Evolutionary conservation across 1,139 yeast species (phyloP), one percentile per base, ranked within the genome.

Genomic region (Nakaseomyces sp.): DNA sequence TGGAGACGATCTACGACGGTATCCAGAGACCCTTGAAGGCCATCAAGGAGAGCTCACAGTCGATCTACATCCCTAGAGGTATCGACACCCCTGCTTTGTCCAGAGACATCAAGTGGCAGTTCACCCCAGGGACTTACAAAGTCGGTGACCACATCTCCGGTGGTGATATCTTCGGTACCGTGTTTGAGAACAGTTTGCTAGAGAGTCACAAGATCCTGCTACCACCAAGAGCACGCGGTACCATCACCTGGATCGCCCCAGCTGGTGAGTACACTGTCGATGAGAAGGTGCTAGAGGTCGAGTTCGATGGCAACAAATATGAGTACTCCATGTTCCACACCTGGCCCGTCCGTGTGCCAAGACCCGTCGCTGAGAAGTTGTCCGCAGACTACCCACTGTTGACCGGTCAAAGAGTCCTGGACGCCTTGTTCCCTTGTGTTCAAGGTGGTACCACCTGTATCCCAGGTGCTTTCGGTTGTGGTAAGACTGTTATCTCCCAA

Each of bases 391-490:
- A 83, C 66, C 99, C 99, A 46, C 76, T 93, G 60, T 76, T 91
- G 60, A 91, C 99, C 28, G 99, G 99, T 59, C 99, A 91, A 73
- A 86, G 98, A 76, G 99, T 91, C 45, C 76, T 91, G 68, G 99
- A 91, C 68, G 82, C 98, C 31, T 77, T 91, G 54, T 93, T 91
- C 77, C 98, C 99, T 43, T 86, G 95, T 78, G 99, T 93, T 57
- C 98, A 93, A 74, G 98, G 99, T 72, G 99, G 99, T 74, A 91
- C 99, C 43, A 91, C 99, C 37, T 93, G 98, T 81, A 91, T 91
- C 65, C 99, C 99, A 41, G 99, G 99, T 69, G 99, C 99, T 51
- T 91, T 91, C 61, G 99, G 99, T 50, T 91, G 97, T 72, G 99
- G 99, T 69, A 91, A 91, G 69, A 91, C 99, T 10, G 99, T 91